phyloP scores from a whole-genome alignment of 768 basidiomycete genomes.

The Lactarius hatsudake region DNA sequence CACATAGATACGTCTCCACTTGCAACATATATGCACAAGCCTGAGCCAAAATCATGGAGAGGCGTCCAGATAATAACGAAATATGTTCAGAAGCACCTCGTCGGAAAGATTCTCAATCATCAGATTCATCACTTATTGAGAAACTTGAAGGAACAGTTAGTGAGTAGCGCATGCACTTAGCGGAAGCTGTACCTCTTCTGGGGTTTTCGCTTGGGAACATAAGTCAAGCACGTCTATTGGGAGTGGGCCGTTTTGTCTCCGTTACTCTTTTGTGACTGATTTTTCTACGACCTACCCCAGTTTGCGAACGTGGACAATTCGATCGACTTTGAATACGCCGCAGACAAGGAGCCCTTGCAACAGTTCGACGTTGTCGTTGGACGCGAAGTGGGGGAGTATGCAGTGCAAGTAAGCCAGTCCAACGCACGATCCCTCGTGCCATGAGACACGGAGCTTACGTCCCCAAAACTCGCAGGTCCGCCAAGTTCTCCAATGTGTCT shows the following conservation, averaged over 20 bases:
- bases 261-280: too few relatives aligned
- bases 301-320: conserved; percentile 68
- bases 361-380: conserved; percentile 68
- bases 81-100: neutral
- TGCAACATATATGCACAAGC: neutral
- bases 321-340: conserved; percentile 76
- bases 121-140: too few relatives aligned
- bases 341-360: conserved; percentile 61
- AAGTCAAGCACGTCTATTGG: too few relatives aligned
- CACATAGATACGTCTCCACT: neutral
- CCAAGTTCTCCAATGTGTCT: conserved; percentile 82
- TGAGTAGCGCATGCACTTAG: too few relatives aligned
- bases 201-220: neutral
- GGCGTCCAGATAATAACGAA: neutral
- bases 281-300: too few relatives aligned
- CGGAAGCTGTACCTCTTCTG: too few relatives aligned
- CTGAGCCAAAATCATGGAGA: neutral
- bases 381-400: conserved; percentile 80
- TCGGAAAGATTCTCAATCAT: neutral
- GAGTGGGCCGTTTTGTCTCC: too few relatives aligned
- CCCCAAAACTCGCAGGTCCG: conserved; percentile 49
- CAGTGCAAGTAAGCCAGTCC: conserved; percentile 37
- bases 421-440: too few relatives aligned
- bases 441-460: neutral
- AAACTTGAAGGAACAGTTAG: too few relatives aligned